These are phyloP conservation scores for Bruguiera gymnorhiza DNA, from an alignment of 345 rosid species.

Conservation along the genomic window DNA sequence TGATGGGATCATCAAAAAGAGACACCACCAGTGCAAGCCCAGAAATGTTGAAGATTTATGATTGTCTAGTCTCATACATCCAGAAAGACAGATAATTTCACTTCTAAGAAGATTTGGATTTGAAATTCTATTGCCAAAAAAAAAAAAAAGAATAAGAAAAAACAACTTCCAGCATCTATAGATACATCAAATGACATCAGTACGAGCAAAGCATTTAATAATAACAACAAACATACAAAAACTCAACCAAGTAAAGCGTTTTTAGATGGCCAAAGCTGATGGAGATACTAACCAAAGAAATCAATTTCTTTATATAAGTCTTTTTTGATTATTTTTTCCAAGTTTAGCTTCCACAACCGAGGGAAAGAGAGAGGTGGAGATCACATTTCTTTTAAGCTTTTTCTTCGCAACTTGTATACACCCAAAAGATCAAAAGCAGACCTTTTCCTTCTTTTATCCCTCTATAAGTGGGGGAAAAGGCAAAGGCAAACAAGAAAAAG, in stretches of 20 bases:
- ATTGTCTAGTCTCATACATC: too few relatives aligned
- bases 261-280: neutral
- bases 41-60: too few relatives aligned
- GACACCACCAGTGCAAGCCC: neutral
- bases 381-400: conserved; percentile 11
- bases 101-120: too few relatives aligned
- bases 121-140: neutral
- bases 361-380: conserved; percentile 16
- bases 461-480: conserved; percentile 17
- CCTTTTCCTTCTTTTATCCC: conserved; percentile 9
- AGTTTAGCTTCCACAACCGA: conserved; percentile 14
- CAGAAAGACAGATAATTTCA: conserved; percentile 14
- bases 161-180: neutral
- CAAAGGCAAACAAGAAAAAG: conserved; percentile 17
- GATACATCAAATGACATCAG: neutral
- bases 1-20: neutral
- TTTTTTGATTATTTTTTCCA: conserved; percentile 8
- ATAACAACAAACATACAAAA: too few relatives aligned
- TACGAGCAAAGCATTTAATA: neutral
- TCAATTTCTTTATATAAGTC: neutral
- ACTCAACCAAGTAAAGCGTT: neutral
- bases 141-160: neutral
- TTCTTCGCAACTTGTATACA: conserved; percentile 6
- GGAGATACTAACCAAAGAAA: neutral
- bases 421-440: neutral